Evolutionary conservation across 306 rosid species (phyloP), one percentile per base, ranked within the genome.

Genomic region (Malus orientalis): DNA sequence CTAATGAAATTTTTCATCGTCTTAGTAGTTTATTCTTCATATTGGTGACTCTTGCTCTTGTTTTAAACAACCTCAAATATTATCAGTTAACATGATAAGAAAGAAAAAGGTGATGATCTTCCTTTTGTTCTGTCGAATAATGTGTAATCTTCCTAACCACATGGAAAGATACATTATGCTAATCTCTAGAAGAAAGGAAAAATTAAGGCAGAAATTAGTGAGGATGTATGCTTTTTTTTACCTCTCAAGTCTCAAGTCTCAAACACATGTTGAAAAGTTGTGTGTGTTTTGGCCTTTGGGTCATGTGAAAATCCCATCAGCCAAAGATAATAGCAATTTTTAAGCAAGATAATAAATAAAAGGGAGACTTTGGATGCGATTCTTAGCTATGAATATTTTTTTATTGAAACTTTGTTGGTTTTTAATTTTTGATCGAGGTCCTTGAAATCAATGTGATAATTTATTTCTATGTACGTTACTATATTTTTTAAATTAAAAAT

Each of bases 271-370:
- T 73, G 38, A 36, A 40, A 73, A 42, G 76, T 55, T 27, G 40
- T 71, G 75, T 30, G 62, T 32, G 25, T 59, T 57, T 72, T 57
- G 54, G 58, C 76, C 65, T n/a, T 33, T 54, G 76, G 66, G 11
- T 72, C 40, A 40, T 54, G 7, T 4, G 59, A 73, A 73, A 73
- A 60, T 40, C 45, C 53, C 65, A 40, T 6, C 57, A 40, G 58
- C 67, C 32, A 3, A 27, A 60, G 63, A 60, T 33, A 4, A 22
- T 32, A 49, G 55, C 55, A 49, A 15, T 14, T 14, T 15, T 49
- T 49, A 49, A 49, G 55, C 20, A 49, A 15, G 55, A 49, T 49
- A 49, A 49, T 15, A 51, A 51, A 51, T 51, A 27, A 27, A 27
- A 27, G 3, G 29, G 2, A 27, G 29, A 27, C 3, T 27, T 27